These are phyloP conservation scores for Acanthochlamys bracteata DNA, from an alignment of 106 monocot species.

Conservation along the genomic window DNA sequence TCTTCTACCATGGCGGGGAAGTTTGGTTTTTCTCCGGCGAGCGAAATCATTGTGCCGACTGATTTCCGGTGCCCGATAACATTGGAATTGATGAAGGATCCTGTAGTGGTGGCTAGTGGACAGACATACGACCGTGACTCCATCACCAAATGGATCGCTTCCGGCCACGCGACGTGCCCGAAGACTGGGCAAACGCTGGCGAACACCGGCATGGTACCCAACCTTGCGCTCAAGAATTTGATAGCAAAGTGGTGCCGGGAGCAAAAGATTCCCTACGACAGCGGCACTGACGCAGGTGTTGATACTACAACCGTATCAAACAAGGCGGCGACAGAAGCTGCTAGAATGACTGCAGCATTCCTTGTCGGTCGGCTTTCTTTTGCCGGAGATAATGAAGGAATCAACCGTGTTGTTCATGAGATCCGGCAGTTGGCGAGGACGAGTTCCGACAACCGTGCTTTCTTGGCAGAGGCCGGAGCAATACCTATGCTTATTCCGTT, in stretches of 20 bases:
- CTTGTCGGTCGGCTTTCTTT: conserved; percentile 45
- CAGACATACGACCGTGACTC: conserved; percentile 87
- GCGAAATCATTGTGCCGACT: conserved; percentile 18
- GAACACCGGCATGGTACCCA: conserved; percentile 44
- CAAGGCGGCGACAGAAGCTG: conserved; percentile 76
- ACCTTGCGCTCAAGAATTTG: conserved; percentile 52
- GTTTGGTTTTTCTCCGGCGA: neutral
- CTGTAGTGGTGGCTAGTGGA: conserved; percentile 74
- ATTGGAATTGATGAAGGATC: conserved; percentile 80
- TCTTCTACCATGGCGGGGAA: neutral
- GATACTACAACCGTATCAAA: conserved; percentile 9
- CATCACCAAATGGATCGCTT: conserved; percentile 60
- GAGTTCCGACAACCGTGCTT: conserved; percentile 46
- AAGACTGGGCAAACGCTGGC: conserved; percentile 58
- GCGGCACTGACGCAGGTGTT: neutral
- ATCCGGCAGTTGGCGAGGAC: conserved; percentile 57
- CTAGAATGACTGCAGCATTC: conserved; percentile 64
- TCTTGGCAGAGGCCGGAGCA: conserved; percentile 69
- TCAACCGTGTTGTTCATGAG: conserved; percentile 66
- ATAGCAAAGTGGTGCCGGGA: conserved; percentile 66
- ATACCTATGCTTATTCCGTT: conserved; percentile 61
- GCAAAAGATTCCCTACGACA: conserved; percentile 40
- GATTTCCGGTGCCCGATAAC: conserved; percentile 90
- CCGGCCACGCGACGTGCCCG: conserved; percentile 76
- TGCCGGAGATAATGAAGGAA: conserved; percentile 18